A percentile compares a stretch with the other conserved stretches of the same genome.
Conservation (phyloP, 495 filamentous ascomycete genomes). For the Pyronema omphalodes region DNA sequence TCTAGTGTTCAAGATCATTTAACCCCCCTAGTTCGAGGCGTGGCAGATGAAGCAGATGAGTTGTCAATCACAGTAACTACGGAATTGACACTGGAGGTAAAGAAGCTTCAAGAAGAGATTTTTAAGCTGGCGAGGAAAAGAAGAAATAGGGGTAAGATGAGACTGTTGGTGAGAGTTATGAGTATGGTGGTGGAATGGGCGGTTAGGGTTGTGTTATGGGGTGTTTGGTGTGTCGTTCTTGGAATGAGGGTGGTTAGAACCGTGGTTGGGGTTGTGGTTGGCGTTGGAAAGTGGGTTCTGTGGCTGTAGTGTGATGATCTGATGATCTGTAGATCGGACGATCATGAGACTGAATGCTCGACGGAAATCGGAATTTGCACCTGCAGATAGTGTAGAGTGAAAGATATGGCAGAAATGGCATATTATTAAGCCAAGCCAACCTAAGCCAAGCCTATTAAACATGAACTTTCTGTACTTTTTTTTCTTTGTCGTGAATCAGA, state of each 20-base stretch:
- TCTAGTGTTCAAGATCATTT: conserved; percentile 8
- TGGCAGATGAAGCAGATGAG: conserved; percentile 16
- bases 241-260: conserved; percentile 23
- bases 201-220: conserved; percentile 32
- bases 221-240: conserved; percentile 31
- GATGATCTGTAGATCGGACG: not conserved
- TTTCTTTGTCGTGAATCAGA: not conserved
- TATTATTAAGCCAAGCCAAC: too few species aligned
- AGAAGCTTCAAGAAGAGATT: conserved; percentile 15
- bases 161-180: conserved; percentile 25
- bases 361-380: too few species aligned
- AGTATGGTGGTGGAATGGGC: conserved; percentile 27
- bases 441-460: too few species aligned
- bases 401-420: too few species aligned
- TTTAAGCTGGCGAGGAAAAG: conserved; percentile 14
- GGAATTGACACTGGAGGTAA: conserved; percentile 17
- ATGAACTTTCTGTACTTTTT: not conserved
- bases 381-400: too few species aligned
- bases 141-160: conserved; percentile 17
- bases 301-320: conserved; percentile 24
- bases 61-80: conserved; percentile 15
- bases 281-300: conserved; percentile 22
- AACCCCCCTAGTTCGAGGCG: conserved; percentile 5
- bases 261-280: conserved; percentile 7
- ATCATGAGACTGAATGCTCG: not conserved